Evolutionary conservation across 495 filamentous ascomycete genomes (phyloP).

Genomic region (Hamigera avellanea): DNA sequence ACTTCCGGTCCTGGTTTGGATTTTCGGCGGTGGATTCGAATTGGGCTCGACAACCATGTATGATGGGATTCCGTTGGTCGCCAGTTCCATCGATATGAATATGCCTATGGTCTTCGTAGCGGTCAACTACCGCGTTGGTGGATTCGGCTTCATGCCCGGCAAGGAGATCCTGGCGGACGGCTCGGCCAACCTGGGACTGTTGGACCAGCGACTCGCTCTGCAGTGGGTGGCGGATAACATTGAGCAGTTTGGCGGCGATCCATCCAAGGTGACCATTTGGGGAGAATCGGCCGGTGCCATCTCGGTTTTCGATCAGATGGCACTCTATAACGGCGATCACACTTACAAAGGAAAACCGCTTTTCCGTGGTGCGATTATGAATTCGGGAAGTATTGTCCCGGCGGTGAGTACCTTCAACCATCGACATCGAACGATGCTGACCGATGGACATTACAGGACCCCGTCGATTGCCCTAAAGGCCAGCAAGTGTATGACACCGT

Average conservation of each 20-base stretch:
- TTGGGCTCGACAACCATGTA: constrained; percentile 48
- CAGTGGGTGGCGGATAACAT: constrained; percentile 47
- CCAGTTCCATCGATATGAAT: constrained; percentile 35
- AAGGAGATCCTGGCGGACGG: constrained; percentile 56
- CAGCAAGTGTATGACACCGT: constrained; percentile 55
- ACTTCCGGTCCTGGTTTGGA: constrained; percentile 57
- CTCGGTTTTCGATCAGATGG: constrained; percentile 60
- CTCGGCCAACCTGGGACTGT: constrained; percentile 40
- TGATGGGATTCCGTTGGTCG: constrained; percentile 42
- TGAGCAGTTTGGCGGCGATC: constrained; percentile 43
- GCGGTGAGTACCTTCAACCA: too few relatives aligned
- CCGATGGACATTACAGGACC: too few relatives aligned
- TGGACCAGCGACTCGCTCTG: constrained; percentile 40
- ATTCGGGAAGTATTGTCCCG: constrained; percentile 54
- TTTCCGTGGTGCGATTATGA: constrained; percentile 63
- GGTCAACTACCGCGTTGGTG: constrained; percentile 67
- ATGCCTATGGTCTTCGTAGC: constrained; percentile 62
- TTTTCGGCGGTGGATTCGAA: constrained; percentile 58
- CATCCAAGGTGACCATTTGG: constrained; percentile 58
- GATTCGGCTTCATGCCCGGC: constrained; percentile 62
- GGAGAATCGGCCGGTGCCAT: constrained; percentile 64
- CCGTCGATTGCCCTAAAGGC: constrained; percentile 49
- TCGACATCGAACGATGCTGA: too few relatives aligned
- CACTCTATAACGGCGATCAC: constrained; percentile 55
- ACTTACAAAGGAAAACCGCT: constrained; percentile 57